Base-by-base conservation (phyloP, 2,329 filamentous ascomycete species). In the Fusarium coicis region DNA sequence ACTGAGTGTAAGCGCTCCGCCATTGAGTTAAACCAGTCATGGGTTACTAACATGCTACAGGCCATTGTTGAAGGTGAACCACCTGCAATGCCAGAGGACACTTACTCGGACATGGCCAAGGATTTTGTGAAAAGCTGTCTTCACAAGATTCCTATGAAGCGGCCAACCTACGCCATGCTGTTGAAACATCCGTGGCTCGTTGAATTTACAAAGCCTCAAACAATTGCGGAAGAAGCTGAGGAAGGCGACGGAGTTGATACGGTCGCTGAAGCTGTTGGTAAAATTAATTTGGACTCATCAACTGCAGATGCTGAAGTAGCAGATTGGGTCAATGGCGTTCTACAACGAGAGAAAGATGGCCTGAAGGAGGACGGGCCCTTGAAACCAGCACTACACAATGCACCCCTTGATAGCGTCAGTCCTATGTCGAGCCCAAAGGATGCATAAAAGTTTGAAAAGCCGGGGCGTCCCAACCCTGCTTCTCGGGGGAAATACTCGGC, bases 31-130 rank as follows among this genome's bases (percentile, higher is more conserved):
- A 15, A 15, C 10, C 21, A 50, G 49, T 21, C 30, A 19, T 18
- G n/a, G 28, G 37, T 58, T n/a, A 63, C 64, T 76, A 65, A 77
- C 37, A 39, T 40, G 28, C 19, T 75, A 49, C 18, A 99, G 96
- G 96, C 96, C 63, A 99, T 99, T 80, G 96, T 99, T 40, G 94
- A 98, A 80, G 96, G 96, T 56, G 95, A 97, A n/a, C 94, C 96
- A 19, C 96, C 96, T 16, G 91, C 93, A 78, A 90, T 99, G 37
- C 96, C 96, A 0, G 85, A 87, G 10, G 89, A 93, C 63, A 91
- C 90, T 32, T 99, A 93, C 81, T 96, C 95, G 1, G 88, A 92
- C 63, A 87, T 89, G 10, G 94, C 96, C 5, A 92, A 91, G 63
- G 93, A 96, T 77, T 99, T 99, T 83, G 96, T 99, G 30, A 88